Base-by-base conservation (phyloP, 352 stramenopile genomes). In the Phytophthora capsici region DNA sequence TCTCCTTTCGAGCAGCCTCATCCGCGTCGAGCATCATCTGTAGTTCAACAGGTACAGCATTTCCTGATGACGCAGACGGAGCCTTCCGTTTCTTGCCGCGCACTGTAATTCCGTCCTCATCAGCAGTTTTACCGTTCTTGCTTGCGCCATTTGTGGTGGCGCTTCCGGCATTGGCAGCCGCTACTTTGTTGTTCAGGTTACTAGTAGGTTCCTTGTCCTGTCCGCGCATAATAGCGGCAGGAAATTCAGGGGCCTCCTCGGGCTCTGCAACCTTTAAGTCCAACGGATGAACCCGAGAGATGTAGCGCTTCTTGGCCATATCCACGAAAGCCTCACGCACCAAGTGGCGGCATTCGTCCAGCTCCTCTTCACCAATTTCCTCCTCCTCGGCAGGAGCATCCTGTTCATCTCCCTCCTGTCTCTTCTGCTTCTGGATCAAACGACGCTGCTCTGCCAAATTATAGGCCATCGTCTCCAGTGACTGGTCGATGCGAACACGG, bases 251-350 rank as follows among this genome's bases (percentile, higher is more conserved):
- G n/a, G 68, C 62, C 41, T 84, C 80, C 41, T 92, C 79, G 1
- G 71, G 66, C 51, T 91, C 79, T 0, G 72, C 78, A 26, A 91
- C 57, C 55, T 86, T 92, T 50, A 96, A 71, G 50, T 95, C 84
- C 12, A 96, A 59, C 41, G 88, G 88, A 52, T 96, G 87, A 38
- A 96, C 88, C 10, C 88, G 84, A 25, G 84, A 83, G 51, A 96
- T 90, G 73, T 92, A 95, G 47, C 88, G 80, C 66, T 91, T 91
- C 70, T 96, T 96, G 61, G 87, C 87, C 88, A 96, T 95, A 40
- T 96, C 82, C 25, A 95, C 78, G 62, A 96, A 95, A n/a, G 71
- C 68, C 14, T 83, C 64, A 26, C 80, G 84, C 46, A 96, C 77
- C 20, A 67, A 44, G 19, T 73, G 69, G 26, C 86, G 84, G 34